Base-by-base conservation (phyloP, 352 stramenopile genomes). In the Phytophthora sp. region DNA sequence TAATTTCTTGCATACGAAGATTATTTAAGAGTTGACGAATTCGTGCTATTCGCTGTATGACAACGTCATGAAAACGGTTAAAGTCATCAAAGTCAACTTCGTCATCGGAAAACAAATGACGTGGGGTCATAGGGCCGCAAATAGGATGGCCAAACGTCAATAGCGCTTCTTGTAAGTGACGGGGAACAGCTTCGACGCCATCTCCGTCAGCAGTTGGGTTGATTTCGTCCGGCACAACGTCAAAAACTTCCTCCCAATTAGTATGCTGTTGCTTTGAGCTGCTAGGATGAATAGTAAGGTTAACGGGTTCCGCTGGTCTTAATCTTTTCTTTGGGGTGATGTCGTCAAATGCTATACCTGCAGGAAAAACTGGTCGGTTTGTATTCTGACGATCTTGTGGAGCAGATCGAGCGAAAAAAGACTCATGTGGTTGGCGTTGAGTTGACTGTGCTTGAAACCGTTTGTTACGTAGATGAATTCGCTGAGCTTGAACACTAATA, bases 401-500 rank as follows among this genome's bases (percentile, higher is more conserved):
- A 10, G 38, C 20, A 2, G 53, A 18, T 45, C 20, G 23, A 38
- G 38, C 23, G 26, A 50, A 20, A 45, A 62, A 48, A 12, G 62
- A 28, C 24, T 61, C 57, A 41, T 23, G 61, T 27, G 53, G 32
- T 38, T 41, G 55, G 26, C 58, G 26, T 23, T 62, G 54, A 18
- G 39, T 46, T 34, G 37, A 26, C 21, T 48, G 43, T 15, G 45
- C 45, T 39, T 70, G 58, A 63, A 72, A 69, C 13, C 77, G 62
- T 44, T 79, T 76, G n/a, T 84, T 59, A 15, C 82, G 79, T 52
- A 91, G 58, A n/a, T 77, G 64, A 15, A 89, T 48, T n/a, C 74
- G 64, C 32, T 69, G 66, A n/a, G 56, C 63, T 72, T 88, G 82
- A 39, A 89, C 37, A 20, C 46, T 65, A 15, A 67, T 69, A 34